Percentiles rank a stretch among this genome's conserved stretches.
phyloP scores from a whole-genome alignment of 306 rosid genomes.

The Vigna unguiculata region DNA sequence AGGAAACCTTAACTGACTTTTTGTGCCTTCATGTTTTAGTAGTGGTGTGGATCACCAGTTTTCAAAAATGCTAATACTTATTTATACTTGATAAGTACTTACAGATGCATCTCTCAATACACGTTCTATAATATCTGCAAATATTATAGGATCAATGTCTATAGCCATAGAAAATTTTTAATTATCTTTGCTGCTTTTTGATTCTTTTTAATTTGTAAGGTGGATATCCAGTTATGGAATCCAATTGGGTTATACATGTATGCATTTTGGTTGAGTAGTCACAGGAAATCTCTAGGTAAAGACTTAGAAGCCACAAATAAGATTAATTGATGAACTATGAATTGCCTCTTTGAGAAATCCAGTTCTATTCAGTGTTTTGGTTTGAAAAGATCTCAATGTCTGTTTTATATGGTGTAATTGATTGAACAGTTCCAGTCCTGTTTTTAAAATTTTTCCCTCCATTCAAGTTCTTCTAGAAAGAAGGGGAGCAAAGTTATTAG shows the following conservation, averaged over 20 bases:
- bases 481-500: too few relatives aligned
- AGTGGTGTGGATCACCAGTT: background rate
- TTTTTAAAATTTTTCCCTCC: background rate
- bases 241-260: background rate
- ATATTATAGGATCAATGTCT: background rate
- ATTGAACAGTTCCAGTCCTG: background rate
- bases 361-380: background rate
- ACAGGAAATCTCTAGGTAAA: background rate
- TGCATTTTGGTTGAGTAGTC: constrained; percentile 1
- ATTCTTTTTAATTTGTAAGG: background rate
- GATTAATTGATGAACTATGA: background rate
- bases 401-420: background rate
- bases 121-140: constrained; percentile 10
- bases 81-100: constrained; percentile 15
- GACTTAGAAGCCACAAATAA: background rate
- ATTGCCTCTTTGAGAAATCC: background rate
- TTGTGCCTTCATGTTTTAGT: constrained; percentile 26
- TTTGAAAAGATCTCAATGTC: background rate
- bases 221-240: background rate
- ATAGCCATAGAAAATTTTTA: background rate
- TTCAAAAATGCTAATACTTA: background rate
- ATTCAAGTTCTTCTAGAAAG: too few relatives aligned
- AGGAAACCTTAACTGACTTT: constrained; percentile 26
- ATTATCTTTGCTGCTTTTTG: constrained; percentile 1
- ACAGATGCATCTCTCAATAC: background rate